Conservation (phyloP, 2,329 filamentous ascomycete species). For the Falciphora oryzae region DNA sequence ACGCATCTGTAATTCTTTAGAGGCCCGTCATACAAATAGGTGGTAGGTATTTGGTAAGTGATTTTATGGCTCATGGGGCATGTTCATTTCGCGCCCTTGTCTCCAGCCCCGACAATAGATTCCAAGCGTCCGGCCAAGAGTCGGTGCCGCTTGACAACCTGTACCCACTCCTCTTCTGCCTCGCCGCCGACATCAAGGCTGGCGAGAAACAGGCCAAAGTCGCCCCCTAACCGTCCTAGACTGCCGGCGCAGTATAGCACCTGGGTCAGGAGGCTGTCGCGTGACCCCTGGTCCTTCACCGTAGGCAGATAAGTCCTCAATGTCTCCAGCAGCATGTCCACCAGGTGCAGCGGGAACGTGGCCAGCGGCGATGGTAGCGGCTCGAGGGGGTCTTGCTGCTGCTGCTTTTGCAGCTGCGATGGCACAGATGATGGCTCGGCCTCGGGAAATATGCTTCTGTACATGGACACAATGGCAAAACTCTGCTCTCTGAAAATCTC, state of each 20-base stretch:
- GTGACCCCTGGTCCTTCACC: conserved; percentile 69
- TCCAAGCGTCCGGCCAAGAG: conserved; percentile 76
- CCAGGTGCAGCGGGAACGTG: conserved; percentile 78
- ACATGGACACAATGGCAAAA: conserved; percentile 92
- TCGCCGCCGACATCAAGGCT: conserved; percentile 40
- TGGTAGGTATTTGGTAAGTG: too few species aligned
- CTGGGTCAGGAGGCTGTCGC: conserved; percentile 87
- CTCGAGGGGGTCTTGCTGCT: conserved; percentile 36
- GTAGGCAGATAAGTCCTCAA: conserved; percentile 72
- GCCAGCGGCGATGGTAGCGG: conserved; percentile 70
- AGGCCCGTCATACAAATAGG: too few species aligned
- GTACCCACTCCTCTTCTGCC: conserved; percentile 70
- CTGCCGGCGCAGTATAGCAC: conserved; percentile 91
- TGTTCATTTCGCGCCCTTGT: conserved; percentile 15
- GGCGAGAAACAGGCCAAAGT: conserved; percentile 86
- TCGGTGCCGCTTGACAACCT: conserved; percentile 82
- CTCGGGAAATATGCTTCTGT: conserved; percentile 74
- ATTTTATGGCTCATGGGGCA: too few species aligned
- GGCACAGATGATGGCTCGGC: conserved; percentile 25
- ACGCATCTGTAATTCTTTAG: too few species aligned
- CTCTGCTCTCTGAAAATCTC: conserved; percentile 98
- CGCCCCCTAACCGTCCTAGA: conserved; percentile 80
- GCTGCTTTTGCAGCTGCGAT: conserved; percentile 1
- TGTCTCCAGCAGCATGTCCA: conserved; percentile 74
- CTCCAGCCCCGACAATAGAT: conserved; percentile 54